A percentile compares a stretch with the other conserved stretches of the same genome.
phyloP scores from a whole-genome alignment of 2,329 filamentous ascomycete genomes.

The Elsinoe perseae region DNA sequence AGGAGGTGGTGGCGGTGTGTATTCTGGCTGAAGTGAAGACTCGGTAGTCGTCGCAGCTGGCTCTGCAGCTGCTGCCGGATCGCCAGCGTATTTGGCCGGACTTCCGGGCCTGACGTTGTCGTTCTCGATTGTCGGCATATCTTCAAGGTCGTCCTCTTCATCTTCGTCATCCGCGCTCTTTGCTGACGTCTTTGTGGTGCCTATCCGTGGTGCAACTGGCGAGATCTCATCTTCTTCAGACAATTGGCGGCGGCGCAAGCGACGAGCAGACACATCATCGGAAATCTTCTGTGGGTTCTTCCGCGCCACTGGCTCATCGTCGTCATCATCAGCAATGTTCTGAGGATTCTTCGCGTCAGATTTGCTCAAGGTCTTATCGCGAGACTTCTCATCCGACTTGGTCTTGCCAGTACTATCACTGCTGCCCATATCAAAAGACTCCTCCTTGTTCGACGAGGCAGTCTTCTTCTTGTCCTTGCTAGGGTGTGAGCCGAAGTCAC shows the following conservation, averaged over 20 bases:
- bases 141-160: not conserved
- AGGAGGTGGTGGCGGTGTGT: constrained; percentile 24
- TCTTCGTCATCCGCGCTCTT: not conserved
- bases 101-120: constrained; percentile 7
- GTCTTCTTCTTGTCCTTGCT: not conserved
- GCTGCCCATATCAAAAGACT: not conserved
- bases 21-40: constrained; percentile 13
- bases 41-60: not conserved
- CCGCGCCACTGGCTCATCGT: not conserved
- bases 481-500: not conserved
- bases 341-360: constrained; percentile 9
- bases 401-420: not conserved
- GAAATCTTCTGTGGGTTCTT: constrained; percentile 11
- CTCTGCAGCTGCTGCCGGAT: not conserved
- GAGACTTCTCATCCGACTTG: not conserved
- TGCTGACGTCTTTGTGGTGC: not conserved
- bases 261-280: not conserved
- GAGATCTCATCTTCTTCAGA: not conserved
- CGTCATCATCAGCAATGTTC: constrained; percentile 6
- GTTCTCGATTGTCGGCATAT: not conserved
- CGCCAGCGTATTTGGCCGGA: constrained; percentile 1
- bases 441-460: not conserved
- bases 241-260: constrained; percentile 1
- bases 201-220: not conserved
- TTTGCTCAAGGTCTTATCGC: constrained; percentile 10